Percentiles rank a stretch among this genome's conserved stretches.
phyloP scores from a whole-genome alignment of 1,139 yeast genomes.

The Scheffersomyces stambukii region DNA sequence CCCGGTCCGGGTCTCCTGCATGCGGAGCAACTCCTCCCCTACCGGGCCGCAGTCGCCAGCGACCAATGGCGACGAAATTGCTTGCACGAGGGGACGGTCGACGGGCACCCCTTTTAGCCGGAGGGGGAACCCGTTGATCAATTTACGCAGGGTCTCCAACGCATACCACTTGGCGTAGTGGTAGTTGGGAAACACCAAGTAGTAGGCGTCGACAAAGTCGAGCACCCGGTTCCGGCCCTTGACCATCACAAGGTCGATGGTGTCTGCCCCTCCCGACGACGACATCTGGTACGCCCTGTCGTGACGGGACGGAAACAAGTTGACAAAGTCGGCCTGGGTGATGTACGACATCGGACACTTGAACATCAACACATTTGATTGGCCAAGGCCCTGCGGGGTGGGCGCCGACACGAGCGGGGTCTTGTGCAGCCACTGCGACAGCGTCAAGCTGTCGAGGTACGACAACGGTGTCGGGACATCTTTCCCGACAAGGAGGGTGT shows the following conservation, averaged over 20 bases:
- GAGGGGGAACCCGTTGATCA: conserved; percentile 48
- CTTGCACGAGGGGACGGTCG: conserved; percentile 24
- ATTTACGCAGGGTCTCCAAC: conserved; percentile 44
- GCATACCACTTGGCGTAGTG: conserved; percentile 50
- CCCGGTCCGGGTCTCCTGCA: too few relatives aligned
- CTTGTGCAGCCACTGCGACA: too few relatives aligned
- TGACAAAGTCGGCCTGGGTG: conserved; percentile 33
- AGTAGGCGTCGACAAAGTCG: conserved; percentile 45
- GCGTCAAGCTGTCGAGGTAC: neutral
- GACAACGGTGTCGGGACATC: neutral
- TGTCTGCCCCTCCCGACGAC: neutral
- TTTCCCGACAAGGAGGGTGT: conserved; percentile 19
- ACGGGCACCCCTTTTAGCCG: conserved; percentile 38
- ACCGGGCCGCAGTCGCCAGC: conserved; percentile 1
- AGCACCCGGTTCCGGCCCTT: conserved; percentile 48
- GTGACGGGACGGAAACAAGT: conserved; percentile 29
- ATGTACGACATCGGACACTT: conserved; percentile 34
- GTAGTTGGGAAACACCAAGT: conserved; percentile 43
- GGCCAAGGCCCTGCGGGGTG: too few relatives aligned
- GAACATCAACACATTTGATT: conserved; percentile 33
- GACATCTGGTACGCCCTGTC: conserved; percentile 28
- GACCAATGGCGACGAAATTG: conserved; percentile 12
- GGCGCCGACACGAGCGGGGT: too few relatives aligned
- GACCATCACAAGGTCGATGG: conserved; percentile 25
- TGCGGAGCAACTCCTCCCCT: neutral